Percentiles rank a stretch among this genome's conserved stretches.
Conservation (phyloP, 768 basidiomycete genomes). For the Suillus discolor region DNA sequence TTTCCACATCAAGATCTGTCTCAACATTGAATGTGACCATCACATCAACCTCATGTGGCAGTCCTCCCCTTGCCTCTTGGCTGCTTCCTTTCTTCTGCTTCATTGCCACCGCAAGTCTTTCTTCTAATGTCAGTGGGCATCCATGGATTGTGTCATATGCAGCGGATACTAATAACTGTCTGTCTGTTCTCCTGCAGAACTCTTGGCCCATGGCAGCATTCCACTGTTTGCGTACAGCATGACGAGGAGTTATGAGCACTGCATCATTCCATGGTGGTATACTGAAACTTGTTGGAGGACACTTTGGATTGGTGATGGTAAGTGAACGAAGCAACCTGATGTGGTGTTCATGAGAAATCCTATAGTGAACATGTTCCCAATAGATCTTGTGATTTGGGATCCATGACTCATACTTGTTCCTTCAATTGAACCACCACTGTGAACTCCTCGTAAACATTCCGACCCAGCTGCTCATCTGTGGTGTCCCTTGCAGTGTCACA, state of each 20-base stretch:
- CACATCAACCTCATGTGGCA: not conserved
- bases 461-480: slow-evolving; percentile 20
- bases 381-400: slow-evolving; percentile 34
- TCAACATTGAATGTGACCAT: slow-evolving; percentile 34
- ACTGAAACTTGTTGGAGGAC: slow-evolving; percentile 26
- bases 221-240: slow-evolving; percentile 39
- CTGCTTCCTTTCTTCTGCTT: not conserved
- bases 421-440: slow-evolving; percentile 36
- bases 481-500: slow-evolving; percentile 9
- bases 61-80: no score
- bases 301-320: slow-evolving; percentile 18
- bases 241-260: slow-evolving; percentile 39
- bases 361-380: slow-evolving; percentile 30
- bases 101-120: slow-evolving; percentile 15
- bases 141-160: slow-evolving; percentile 33
- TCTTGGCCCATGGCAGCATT: slow-evolving; percentile 23
- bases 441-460: slow-evolving; percentile 32
- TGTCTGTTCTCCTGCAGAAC: no score
- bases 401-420: slow-evolving; percentile 37
- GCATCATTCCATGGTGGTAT: slow-evolving; percentile 36
- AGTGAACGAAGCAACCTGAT: slow-evolving; percentile 26
- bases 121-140: slow-evolving; percentile 14
- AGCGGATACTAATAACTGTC: slow-evolving; percentile 9
- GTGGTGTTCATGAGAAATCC: slow-evolving; percentile 30
- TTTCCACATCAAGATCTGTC: slow-evolving; percentile 42